Percentiles rank a stretch among this genome's conserved stretches.
phyloP scores from a whole-genome alignment of 129 eudicot genomes.

The Arctium lappa region DNA sequence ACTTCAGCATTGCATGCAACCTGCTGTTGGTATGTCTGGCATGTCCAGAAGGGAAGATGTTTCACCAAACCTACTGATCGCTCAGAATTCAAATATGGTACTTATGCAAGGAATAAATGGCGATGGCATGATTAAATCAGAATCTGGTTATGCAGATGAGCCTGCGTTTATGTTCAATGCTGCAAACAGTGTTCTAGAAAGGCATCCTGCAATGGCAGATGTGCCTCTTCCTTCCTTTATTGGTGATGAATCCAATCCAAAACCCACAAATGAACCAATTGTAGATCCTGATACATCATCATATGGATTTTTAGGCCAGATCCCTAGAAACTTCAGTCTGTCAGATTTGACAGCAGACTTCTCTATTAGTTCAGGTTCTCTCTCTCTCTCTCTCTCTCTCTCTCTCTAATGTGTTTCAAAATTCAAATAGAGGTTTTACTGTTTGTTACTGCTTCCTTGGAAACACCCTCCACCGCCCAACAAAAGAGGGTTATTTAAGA shows the following conservation, averaged over 20 bases:
- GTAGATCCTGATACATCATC: constrained; percentile 44
- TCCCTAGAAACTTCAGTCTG: constrained; percentile 74
- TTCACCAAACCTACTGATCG: constrained; percentile 41
- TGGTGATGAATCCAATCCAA: constrained; percentile 50
- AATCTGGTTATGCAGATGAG: constrained; percentile 47
- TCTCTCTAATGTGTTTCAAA: constrained; percentile 7
- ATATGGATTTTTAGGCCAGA: constrained; percentile 69
- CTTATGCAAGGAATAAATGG: constrained; percentile 58
- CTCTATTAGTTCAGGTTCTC: constrained; percentile 53
- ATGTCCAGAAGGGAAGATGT: constrained; percentile 42
- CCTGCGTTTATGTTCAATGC: constrained; percentile 39
- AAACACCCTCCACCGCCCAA: background rate
- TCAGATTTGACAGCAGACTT: constrained; percentile 82
- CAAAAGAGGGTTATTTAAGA: background rate
- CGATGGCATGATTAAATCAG: constrained; percentile 46
- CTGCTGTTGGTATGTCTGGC: constrained; percentile 38
- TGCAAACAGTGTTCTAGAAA: constrained; percentile 36
- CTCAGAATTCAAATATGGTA: constrained; percentile 60
- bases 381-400: constrained; percentile 35
- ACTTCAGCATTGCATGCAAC: constrained; percentile 46
- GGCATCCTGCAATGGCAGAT: constrained; percentile 40
- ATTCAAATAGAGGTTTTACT: background rate
- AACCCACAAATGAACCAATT: constrained; percentile 36
- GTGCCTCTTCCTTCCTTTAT: constrained; percentile 51
- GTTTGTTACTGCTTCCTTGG: background rate